Conservation (phyloP, 2,329 filamentous ascomycete genomes). For the Fusarium nodosum region DNA sequence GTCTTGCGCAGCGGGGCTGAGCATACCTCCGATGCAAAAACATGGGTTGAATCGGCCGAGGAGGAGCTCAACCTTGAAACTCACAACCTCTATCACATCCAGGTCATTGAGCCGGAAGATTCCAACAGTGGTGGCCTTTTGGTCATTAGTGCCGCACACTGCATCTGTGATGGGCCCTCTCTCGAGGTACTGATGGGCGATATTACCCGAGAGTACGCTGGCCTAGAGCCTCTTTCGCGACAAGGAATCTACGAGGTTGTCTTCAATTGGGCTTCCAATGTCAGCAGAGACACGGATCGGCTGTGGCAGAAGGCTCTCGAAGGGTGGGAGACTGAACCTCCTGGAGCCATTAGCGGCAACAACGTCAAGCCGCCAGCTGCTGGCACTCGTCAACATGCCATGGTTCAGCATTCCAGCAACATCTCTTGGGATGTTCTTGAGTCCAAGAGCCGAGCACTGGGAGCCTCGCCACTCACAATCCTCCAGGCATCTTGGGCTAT, state of each 20-base stretch:
- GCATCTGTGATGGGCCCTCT: slow-evolving; percentile 28
- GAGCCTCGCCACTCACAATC: slow-evolving; percentile 11
- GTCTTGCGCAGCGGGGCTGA: not conserved
- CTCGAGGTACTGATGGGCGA: slow-evolving; percentile 25
- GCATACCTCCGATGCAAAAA: not conserved
- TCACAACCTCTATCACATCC: not conserved
- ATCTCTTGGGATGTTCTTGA: slow-evolving; percentile 11
- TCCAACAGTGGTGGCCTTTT: not conserved
- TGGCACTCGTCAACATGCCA: not conserved
- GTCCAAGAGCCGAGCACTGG: slow-evolving; percentile 12
- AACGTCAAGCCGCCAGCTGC: not conserved
- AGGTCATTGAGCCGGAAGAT: not conserved
- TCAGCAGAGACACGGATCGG: slow-evolving; percentile 1
- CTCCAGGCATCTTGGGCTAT: slow-evolving; percentile 26
- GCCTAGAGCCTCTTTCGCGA: not conserved
- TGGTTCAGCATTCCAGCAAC: slow-evolving; percentile 6
- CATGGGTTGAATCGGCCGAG: not conserved
- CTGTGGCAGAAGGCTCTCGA: slow-evolving; percentile 13
- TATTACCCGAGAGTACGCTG: slow-evolving; percentile 2
- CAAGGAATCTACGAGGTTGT: not conserved
- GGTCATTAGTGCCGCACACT: slow-evolving; percentile 23
- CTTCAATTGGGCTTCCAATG: slow-evolving; percentile 2
- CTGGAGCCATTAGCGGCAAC: slow-evolving; percentile 25
- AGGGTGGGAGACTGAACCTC: slow-evolving; percentile 24
- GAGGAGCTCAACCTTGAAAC: slow-evolving; percentile 1